A percentile compares a stretch with the other conserved stretches of the same genome.
Conservation (phyloP, 306 rosid genomes). For the Hippophae rhamnoides region DNA sequence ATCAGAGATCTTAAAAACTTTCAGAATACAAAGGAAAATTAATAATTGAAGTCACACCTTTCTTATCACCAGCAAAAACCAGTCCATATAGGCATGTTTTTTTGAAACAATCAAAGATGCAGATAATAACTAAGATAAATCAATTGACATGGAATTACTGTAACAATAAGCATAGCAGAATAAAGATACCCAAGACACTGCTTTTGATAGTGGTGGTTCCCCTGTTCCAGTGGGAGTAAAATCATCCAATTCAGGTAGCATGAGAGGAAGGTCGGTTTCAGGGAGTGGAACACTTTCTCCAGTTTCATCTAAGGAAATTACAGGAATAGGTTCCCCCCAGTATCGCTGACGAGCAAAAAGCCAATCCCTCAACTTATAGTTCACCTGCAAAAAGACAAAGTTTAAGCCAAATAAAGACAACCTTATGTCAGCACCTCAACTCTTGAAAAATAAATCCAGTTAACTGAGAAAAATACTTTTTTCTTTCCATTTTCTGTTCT, state of each 20-base stretch:
- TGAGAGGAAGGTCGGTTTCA: slow-evolving; percentile 79
- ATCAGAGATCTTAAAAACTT: no score
- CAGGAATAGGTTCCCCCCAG: slow-evolving; percentile 99
- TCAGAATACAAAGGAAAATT: no score
- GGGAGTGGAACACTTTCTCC: slow-evolving; percentile 60
- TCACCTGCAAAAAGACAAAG: slow-evolving; percentile 48
- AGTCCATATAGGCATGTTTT: not conserved
- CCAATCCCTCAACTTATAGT: slow-evolving; percentile 96
- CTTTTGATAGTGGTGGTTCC: slow-evolving; percentile 89
- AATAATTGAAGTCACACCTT: no score
- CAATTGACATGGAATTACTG: slow-evolving; percentile 1
- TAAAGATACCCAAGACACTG: slow-evolving; percentile 67
- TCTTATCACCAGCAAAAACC: no score
- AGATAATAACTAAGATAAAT: not conserved
- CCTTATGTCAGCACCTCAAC: slow-evolving; percentile 4
- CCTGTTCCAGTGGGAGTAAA: slow-evolving; percentile 94
- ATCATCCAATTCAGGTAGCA: slow-evolving; percentile 90
- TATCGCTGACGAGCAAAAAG: slow-evolving; percentile 98
- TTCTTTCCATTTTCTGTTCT: slow-evolving; percentile 74
- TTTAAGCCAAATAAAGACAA: slow-evolving; percentile 13
- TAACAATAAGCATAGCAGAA: not conserved
- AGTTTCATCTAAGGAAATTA: slow-evolving; percentile 62
- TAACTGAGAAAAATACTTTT: slow-evolving; percentile 43
- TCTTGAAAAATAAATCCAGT: slow-evolving; percentile 12
- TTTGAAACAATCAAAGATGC: not conserved